Evolutionary conservation across 768 basidiomycete species (phyloP).

Genomic region (Suillus paluster): DNA sequence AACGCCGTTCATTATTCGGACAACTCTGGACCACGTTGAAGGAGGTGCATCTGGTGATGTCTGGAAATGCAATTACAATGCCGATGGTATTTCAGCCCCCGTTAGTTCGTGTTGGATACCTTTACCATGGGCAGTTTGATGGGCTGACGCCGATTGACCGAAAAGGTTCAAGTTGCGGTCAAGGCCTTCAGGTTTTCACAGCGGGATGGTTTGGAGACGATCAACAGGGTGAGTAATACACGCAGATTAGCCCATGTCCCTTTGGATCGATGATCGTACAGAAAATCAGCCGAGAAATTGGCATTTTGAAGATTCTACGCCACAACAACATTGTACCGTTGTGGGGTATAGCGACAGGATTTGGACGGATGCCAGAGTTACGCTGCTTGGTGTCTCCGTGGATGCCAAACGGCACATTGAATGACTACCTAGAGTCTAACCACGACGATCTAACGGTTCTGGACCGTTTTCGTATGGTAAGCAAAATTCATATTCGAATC

Average conservation of each 20-base stretch:
- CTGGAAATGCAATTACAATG: background rate
- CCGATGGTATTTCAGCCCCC: background rate
- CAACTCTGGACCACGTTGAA: background rate
- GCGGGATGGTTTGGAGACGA: background rate
- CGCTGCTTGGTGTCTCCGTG: no score
- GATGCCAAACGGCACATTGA: no score
- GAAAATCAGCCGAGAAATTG: background rate
- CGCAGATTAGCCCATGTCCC: no score
- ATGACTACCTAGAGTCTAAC: no score
- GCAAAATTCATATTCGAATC: no score
- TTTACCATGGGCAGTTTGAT: background rate
- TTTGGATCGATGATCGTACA: no score
- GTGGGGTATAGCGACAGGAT: background rate
- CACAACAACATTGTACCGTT: background rate
- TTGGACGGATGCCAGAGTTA: no score
- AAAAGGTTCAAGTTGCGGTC: constrained; percentile 1
- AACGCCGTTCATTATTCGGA: no score
- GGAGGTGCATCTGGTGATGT: background rate
- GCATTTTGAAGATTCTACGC: background rate
- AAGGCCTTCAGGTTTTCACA: background rate
- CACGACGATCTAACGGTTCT: no score
- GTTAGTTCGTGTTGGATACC: background rate
- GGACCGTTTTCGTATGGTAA: no score
- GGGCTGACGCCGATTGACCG: background rate
- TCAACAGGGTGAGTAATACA: background rate